Base-by-base conservation (phyloP, 2,329 filamentous ascomycete genomes). In the Scortechinia acanthostroma region DNA sequence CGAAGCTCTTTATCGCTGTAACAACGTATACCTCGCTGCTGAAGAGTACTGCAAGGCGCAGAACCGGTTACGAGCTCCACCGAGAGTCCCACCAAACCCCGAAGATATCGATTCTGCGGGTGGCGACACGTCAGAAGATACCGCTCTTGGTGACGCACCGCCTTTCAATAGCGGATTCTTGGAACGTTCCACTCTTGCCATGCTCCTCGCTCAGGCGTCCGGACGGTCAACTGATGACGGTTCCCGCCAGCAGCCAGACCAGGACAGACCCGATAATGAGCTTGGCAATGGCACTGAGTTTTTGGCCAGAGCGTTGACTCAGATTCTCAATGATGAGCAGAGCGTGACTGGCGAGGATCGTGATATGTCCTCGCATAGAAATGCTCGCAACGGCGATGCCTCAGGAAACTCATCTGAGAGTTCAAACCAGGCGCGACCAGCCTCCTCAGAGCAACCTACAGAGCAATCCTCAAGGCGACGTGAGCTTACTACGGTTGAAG, bases 1-100 rank as follows among this genome's bases (percentile, higher is more conserved):
- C 22, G 91, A 97, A 62, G 90, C 88, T 22, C 67, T 93, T 0
- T 96, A 88, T 60, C 81, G 91, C 45, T 88, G 88, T 54, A 86
- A 88, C 55, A 88, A 88, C 46, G 75, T 76, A 45, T 54, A 63
- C 3, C 59, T 66, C 2, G 65, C 70, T 21, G 81, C 88, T 4
- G 69, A 72, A 23, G 86, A 93, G 46, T 97, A 97, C 59, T 93
- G 87, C 57, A 71, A 69, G 46, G 77, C 81, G 14, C 77, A 86
- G 48, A 67, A 62, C 42, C 69, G 73, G 46, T 72, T 79, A 37
- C 61, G 76, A 44, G 72, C 76, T 45, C 35, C 35, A 6, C 35
- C 35, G 6, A 40, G 35, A 19, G 6, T 40, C 17, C 35, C 17
- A 15, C 35, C 35, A 10, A 10, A 10, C 20, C 17, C 35, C 20